Evolutionary conservation across 2,329 filamentous ascomycete genomes (phyloP).

Genomic region (Fusarium neocosmosporiellum): DNA sequence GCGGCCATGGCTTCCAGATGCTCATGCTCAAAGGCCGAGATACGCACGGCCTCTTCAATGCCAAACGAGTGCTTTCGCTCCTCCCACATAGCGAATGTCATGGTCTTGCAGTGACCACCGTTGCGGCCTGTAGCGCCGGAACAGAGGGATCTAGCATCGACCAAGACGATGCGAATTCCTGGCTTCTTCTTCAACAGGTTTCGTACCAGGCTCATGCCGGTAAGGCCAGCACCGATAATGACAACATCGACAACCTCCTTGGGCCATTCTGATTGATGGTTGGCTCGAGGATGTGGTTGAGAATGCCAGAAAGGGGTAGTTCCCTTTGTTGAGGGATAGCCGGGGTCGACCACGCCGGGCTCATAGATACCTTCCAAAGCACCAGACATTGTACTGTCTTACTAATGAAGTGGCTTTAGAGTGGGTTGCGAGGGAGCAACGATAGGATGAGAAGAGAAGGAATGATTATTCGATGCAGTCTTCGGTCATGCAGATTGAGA

Average conservation of each 20-base stretch:
- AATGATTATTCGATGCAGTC: background rate
- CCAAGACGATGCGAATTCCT: slow-evolving; percentile 44
- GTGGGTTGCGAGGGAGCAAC: background rate
- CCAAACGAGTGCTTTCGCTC: slow-evolving; percentile 30
- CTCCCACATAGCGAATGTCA: slow-evolving; percentile 33
- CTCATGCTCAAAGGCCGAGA: slow-evolving; percentile 37
- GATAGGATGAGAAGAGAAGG: background rate
- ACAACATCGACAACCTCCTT: slow-evolving; percentile 25
- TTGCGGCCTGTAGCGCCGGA: slow-evolving; percentile 53
- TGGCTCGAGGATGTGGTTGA: slow-evolving; percentile 45
- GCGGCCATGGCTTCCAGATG: slow-evolving; percentile 34
- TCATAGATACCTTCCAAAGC: slow-evolving; percentile 22
- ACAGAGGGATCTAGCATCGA: slow-evolving; percentile 50
- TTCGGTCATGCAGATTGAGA: background rate
- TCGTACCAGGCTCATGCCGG: slow-evolving; percentile 33
- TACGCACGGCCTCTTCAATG: slow-evolving; percentile 40
- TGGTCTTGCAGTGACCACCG: slow-evolving; percentile 46
- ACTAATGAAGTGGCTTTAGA: background rate
- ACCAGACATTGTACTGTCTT: slow-evolving; percentile 8
- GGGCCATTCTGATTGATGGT: slow-evolving; percentile 41
- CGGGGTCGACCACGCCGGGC: slow-evolving; percentile 23
- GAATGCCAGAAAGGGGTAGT: slow-evolving; percentile 51
- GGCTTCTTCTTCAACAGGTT: slow-evolving; percentile 40
- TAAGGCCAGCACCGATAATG: slow-evolving; percentile 41
- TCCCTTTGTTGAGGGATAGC: slow-evolving; percentile 47